These are phyloP conservation scores for Hemileia vastatrix DNA, from an alignment of 1,284 basidiomycete genomes.

Conservation along the genomic window DNA sequence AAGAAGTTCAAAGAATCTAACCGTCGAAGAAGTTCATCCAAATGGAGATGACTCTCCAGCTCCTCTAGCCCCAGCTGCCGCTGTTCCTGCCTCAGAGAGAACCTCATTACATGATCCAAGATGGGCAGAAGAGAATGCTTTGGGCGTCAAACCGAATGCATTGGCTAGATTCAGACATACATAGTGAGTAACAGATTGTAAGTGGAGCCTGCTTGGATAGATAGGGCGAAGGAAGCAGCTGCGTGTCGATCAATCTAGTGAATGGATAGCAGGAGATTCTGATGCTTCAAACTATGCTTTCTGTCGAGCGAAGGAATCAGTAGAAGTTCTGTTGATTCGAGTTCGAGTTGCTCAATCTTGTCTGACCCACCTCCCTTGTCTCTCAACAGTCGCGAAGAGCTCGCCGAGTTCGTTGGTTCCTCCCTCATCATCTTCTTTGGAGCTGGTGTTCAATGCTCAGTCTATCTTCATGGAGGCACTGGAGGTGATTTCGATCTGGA, in stretches of 20 bases:
- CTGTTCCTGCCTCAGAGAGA: neutral
- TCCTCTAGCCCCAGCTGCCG: neutral
- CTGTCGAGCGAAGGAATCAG: no score
- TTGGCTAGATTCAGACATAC: slow-evolving; percentile 28
- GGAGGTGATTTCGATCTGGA: no score
- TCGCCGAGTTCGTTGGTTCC: neutral
- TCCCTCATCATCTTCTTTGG: slow-evolving; percentile 30
- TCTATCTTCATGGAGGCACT: slow-evolving; percentile 28
- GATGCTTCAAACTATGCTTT: no score
- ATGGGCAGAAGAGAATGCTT: slow-evolving; percentile 19
- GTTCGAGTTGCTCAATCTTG: neutral
- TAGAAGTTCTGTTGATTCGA: no score
- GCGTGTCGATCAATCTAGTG: no score
- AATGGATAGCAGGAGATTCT: no score
- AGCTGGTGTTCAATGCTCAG: slow-evolving; percentile 37
- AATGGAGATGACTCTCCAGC: neutral
- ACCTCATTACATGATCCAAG: slow-evolving; percentile 28
- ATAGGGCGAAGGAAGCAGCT: no score
- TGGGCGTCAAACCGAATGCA: slow-evolving; percentile 23
- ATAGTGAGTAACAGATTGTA: slow-evolving; percentile 20
- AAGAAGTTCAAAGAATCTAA: neutral
- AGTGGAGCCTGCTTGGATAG: no score
- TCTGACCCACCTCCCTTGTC: neutral
- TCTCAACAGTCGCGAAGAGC: neutral
- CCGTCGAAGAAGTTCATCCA: neutral